Evolutionary conservation across 768 basidiomycete genomes (phyloP).

Genomic region (Amanita pallidorosea): DNA sequence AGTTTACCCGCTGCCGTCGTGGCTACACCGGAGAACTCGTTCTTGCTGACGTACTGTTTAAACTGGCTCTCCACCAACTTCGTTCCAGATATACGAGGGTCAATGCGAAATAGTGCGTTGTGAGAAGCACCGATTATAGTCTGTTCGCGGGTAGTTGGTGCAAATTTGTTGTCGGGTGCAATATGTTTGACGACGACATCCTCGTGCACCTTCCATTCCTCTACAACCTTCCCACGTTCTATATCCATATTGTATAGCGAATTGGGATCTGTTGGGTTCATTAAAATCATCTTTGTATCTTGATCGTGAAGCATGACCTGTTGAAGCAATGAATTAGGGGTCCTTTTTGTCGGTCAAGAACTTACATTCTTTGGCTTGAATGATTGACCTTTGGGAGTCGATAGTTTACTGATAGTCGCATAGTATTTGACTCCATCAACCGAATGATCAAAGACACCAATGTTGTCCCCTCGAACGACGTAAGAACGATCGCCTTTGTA

Average conservation of each 20-base stretch:
- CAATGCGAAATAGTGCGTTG: slow-evolving; percentile 95
- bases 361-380: slow-evolving; percentile 82
- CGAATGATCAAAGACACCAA: slow-evolving; percentile 80
- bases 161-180: slow-evolving; percentile 89
- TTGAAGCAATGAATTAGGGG: slow-evolving; percentile 5
- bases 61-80: slow-evolving; percentile 92
- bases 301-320: slow-evolving; percentile 96
- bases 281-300: slow-evolving; percentile 91
- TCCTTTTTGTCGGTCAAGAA: slow-evolving; percentile 5
- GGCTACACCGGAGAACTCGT: slow-evolving; percentile 85
- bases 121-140: slow-evolving; percentile 90
- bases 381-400: slow-evolving; percentile 67
- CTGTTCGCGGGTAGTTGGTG: slow-evolving; percentile 85
- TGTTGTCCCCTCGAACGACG: slow-evolving; percentile 85
- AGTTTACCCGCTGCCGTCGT: slow-evolving; percentile 83
- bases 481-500: slow-evolving; percentile 94
- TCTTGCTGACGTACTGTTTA: slow-evolving; percentile 94
- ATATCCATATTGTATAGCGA: slow-evolving; percentile 88
- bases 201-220: slow-evolving; percentile 98
- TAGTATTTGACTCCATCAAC: slow-evolving; percentile 70
- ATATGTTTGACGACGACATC: slow-evolving; percentile 80
- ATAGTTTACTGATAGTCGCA: slow-evolving; percentile 77
- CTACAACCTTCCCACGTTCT: slow-evolving; percentile 90
- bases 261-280: slow-evolving; percentile 72
- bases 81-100: slow-evolving; percentile 84